A percentile compares a stretch with the other conserved stretches of the same genome.
Evolutionary conservation across 1,284 basidiomycete species (phyloP).

Genomic region (Sporisorium exsertum): DNA sequence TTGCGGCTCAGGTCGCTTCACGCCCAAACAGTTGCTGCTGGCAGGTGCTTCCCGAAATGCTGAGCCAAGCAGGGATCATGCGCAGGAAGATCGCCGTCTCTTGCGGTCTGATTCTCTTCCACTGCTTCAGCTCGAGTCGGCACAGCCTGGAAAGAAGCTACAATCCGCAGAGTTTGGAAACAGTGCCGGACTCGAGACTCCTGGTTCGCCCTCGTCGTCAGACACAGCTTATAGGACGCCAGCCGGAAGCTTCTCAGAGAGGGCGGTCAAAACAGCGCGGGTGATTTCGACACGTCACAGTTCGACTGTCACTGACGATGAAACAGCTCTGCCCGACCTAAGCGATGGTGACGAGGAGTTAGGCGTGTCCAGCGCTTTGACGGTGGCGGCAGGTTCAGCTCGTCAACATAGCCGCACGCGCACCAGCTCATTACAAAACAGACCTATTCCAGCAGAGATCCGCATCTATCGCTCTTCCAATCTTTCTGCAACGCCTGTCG

Average conservation of each 20-base stretch:
- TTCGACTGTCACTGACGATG: background rate
- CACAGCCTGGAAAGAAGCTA: background rate
- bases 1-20: constrained; percentile 1
- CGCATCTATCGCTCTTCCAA: background rate
- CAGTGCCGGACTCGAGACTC: background rate
- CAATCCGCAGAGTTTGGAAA: background rate
- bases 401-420: too few species aligned
- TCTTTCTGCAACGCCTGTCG: background rate
- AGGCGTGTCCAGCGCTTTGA: background rate
- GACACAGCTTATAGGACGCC: background rate
- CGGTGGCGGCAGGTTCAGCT: too few species aligned
- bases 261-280: background rate
- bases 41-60: background rate
- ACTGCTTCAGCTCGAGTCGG: background rate
- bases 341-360: background rate
- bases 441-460: background rate
- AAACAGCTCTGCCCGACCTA: background rate
- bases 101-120: constrained; percentile 20
- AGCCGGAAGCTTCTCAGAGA: background rate
- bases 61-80: background rate
- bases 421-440: background rate
- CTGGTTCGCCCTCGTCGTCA: background rate
- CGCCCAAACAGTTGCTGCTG: constrained; percentile 20
- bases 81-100: background rate
- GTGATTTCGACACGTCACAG: background rate